Evolutionary conservation across 1,139 yeast genomes (phyloP), one percentile per base, ranked within the genome.

Genomic region (Taiozyma sp.): DNA sequence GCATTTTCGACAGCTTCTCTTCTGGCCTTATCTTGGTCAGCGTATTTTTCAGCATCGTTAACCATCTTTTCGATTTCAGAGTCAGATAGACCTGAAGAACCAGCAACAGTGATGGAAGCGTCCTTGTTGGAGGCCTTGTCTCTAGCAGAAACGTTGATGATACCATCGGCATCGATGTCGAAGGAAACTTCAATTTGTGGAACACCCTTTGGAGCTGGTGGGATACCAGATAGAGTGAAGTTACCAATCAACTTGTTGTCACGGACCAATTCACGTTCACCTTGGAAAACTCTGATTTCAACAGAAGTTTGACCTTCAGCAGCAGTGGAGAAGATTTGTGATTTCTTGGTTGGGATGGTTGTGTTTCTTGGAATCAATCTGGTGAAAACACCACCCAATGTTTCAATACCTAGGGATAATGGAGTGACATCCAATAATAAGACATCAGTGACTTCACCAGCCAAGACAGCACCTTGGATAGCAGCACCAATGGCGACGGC

Each of bases 401-500:
- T 93, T 81, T 93, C 99, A 71, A 93, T 93, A 83, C 98, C 98
- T 62, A 93, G 80, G 48, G 98, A 91, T 70, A 93, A 83, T 71
- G 98, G 98, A 54, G 98, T 92, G 57, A 93, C 99, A 76, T 93
- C 99, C 69, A 93, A 84, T 66, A 93, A 79, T 64, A 90, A 81
- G 63, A 90, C 96, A 69, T 91, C 98, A 71, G 92, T 93, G 65
- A 95, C 97, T 73, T 95, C 98, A 79, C 99, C 99, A 54, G 97
- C 91, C 64, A 93, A 81, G 61, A 93, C 97, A 70, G 97, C 99
- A 79, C 98, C 99, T 79, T 93, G 99, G 67, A 93, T 93, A 61
- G 99, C 99, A 62, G 99, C 99, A 80, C 99, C 99, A 78, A 93
- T 90, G 69, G 99, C 99, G 64, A 93, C 99, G 60, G 99, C 99